phyloP scores from a whole-genome alignment of 176 grass and related monocot species.

The Canna indica region DNA sequence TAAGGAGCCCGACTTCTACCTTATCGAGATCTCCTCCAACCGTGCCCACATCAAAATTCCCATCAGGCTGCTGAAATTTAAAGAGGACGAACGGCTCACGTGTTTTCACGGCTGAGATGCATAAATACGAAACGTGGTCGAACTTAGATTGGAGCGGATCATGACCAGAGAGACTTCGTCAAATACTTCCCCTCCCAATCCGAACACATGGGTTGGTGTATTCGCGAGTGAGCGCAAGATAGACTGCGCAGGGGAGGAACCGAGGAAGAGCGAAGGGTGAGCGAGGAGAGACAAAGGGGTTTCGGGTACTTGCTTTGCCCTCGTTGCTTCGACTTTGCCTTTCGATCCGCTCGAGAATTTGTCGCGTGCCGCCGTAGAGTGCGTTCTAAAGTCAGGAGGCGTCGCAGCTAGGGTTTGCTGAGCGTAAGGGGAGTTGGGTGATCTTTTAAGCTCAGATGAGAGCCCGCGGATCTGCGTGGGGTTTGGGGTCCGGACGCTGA shows the following conservation, averaged over 20 bases:
- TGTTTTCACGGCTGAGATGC: not conserved
- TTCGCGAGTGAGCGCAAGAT: not conserved
- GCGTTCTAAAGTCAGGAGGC: not conserved
- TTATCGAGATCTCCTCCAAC: not conserved
- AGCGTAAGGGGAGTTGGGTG: conserved; percentile 15
- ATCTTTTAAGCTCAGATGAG: conserved; percentile 36
- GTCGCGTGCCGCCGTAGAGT: not conserved
- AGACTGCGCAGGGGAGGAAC: not conserved
- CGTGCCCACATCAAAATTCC: too few species aligned
- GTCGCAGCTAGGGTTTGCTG: conserved; percentile 51
- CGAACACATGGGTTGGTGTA: not conserved
- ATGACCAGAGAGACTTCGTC: not conserved
- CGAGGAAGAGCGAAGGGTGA: not conserved
- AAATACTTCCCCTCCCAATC: not conserved
- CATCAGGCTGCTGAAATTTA: not conserved
- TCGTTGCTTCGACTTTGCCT: not conserved
- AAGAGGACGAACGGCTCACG: not conserved
- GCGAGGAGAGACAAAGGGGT: not conserved
- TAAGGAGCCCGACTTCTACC: not conserved
- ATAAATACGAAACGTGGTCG: too few species aligned
- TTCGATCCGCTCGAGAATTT: not conserved
- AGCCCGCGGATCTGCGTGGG: conserved; percentile 46
- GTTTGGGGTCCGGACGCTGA: conserved; percentile 78
- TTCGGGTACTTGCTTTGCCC: not conserved
- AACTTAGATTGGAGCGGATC: not conserved